Evolutionary conservation across 768 basidiomycete genomes (phyloP).

Genomic region (Xanthoconium stramineum): DNA sequence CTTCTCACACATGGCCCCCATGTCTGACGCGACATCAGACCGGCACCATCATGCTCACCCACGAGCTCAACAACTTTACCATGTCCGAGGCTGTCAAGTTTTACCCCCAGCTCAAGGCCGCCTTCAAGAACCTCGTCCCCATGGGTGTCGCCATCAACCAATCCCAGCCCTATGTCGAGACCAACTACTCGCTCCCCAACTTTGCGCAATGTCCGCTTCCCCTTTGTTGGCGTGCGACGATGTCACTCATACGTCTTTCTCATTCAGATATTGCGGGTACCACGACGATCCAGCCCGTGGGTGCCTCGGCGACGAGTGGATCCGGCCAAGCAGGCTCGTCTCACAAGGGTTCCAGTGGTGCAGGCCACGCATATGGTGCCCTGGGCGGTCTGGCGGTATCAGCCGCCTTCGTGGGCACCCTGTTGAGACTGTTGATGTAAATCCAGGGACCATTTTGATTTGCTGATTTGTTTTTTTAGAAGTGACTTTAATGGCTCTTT

Average conservation of each 20-base stretch:
- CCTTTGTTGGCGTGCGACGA: background rate
- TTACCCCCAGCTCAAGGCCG: conserved; percentile 41
- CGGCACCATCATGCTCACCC: conserved; percentile 54
- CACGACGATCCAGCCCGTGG: conserved; percentile 10
- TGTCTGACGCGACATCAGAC: conserved; percentile 24
- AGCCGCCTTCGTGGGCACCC: conserved; percentile 9
- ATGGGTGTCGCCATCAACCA: conserved; percentile 50
- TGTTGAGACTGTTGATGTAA: conserved; percentile 22
- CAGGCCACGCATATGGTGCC: background rate
- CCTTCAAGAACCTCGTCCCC: conserved; percentile 51
- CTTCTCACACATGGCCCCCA: background rate
- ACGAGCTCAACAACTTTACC: conserved; percentile 59
- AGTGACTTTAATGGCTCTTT: background rate
- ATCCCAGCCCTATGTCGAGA: conserved; percentile 52
- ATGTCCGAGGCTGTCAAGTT: conserved; percentile 59
- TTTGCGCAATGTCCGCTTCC: conserved; percentile 44
- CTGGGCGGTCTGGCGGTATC: conserved; percentile 15
- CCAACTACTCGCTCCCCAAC: conserved; percentile 36
- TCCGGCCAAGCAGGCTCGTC: conserved; percentile 4
- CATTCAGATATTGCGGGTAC: conserved; percentile 26
- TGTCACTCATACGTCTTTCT: background rate
- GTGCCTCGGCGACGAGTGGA: background rate
- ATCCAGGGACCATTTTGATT: background rate
- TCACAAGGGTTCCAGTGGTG: background rate
- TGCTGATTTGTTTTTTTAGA: background rate